These are phyloP conservation scores for Penicillium goetzii DNA, from an alignment of 495 filamentous ascomycete genomes.

Conservation along the genomic window DNA sequence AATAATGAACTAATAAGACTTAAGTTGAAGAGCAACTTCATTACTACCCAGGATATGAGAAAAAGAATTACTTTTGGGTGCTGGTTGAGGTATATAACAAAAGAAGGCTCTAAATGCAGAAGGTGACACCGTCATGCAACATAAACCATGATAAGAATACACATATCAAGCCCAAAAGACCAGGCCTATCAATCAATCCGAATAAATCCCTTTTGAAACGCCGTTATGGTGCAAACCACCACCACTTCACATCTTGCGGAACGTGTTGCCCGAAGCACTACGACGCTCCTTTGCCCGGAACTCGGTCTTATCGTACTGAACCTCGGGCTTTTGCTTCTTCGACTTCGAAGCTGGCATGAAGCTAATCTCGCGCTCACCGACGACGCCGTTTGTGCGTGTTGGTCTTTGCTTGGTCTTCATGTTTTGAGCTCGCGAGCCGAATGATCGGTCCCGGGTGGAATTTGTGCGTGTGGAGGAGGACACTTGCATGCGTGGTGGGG, in stretches of 20 bases:
- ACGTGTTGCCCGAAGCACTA: constrained; percentile 57
- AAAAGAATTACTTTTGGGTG: constrained; percentile 8
- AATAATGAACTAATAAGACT: no score
- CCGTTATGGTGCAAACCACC: constrained; percentile 6
- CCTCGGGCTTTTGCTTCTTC: constrained; percentile 43
- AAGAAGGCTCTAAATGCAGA: constrained; percentile 26
- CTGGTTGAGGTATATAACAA: constrained; percentile 21
- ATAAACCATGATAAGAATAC: constrained; percentile 16
- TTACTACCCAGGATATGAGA: background rate
- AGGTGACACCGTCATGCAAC: constrained; percentile 23
- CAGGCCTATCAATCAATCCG: background rate
- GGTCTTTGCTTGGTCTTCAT: constrained; percentile 53
- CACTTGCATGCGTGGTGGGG: constrained; percentile 61
- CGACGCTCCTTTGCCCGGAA: constrained; percentile 51
- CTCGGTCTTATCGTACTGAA: constrained; percentile 33
- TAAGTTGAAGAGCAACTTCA: no score
- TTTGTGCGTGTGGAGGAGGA: constrained; percentile 53
- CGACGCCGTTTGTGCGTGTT: constrained; percentile 55
- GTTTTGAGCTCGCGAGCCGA: constrained; percentile 68
- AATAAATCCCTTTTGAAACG: background rate
- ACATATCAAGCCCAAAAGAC: constrained; percentile 8
- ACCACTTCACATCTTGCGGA: constrained; percentile 52
- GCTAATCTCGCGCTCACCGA: constrained; percentile 84
- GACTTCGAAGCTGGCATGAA: constrained; percentile 72
- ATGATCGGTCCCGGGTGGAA: constrained; percentile 59